phyloP scores from a whole-genome alignment of 192 early-diverging fungal species.

The Dispira simplex region DNA sequence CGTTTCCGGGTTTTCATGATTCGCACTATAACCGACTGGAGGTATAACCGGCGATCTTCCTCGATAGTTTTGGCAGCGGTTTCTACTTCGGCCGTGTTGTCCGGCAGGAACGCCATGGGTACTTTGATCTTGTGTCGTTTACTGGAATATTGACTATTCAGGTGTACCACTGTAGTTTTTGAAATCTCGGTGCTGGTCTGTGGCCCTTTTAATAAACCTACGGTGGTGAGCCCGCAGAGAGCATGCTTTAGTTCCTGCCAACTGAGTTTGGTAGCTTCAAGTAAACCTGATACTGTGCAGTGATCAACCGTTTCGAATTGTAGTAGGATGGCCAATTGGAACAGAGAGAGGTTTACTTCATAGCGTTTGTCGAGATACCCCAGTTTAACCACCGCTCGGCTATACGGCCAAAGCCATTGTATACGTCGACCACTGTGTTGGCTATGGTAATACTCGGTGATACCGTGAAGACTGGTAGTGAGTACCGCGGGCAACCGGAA shows the following conservation, averaged over 20 bases:
- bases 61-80: conserved; percentile 77
- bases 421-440: conserved; percentile 83
- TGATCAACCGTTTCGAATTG: conserved; percentile 33
- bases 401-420: conserved; percentile 86
- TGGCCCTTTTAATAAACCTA: conserved; percentile 49
- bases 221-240: conserved; percentile 58
- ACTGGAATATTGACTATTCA: not conserved
- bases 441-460: conserved; percentile 72
- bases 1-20: conserved; percentile 98
- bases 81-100: conserved; percentile 64
- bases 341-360: conserved; percentile 49
- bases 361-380: conserved; percentile 29
- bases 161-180: conserved; percentile 46
- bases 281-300: conserved; percentile 32
- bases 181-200: conserved; percentile 19
- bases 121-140: not conserved
- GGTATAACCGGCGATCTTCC: conserved; percentile 78
- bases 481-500: conserved; percentile 85
- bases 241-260: conserved; percentile 47
- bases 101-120: not conserved
- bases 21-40: conserved; percentile 99
- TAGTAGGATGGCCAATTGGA: conserved; percentile 86
- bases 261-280: conserved; percentile 14
- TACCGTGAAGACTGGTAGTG: conserved; percentile 65
- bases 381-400: conserved; percentile 83